Conservation (phyloP, 1,284 basidiomycete genomes). For the Chalciporus sp. region DNA sequence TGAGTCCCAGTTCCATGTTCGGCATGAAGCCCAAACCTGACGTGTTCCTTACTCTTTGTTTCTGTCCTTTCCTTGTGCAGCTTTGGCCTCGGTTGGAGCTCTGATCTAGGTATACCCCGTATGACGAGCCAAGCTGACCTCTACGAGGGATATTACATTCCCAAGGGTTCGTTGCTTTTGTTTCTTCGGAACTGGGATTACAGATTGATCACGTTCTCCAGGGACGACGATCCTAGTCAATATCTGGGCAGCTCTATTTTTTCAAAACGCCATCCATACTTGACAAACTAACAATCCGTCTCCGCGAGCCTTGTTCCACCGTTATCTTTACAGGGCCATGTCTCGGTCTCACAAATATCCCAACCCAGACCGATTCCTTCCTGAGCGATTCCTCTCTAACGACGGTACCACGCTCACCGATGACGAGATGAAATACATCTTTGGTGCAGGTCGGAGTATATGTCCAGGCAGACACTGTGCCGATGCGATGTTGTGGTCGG, state of each 20-base stretch:
- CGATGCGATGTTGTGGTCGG: constrained; percentile 12
- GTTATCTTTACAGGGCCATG: constrained; percentile 43
- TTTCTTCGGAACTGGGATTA: neutral
- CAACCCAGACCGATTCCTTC: constrained; percentile 45
- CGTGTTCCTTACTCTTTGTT: too few relatives aligned
- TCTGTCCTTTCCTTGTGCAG: neutral
- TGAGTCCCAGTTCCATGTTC: neutral
- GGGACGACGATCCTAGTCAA: constrained; percentile 3
- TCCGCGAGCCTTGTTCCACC: too few relatives aligned
- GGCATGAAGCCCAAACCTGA: too few relatives aligned
- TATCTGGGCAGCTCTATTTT: constrained; percentile 1
- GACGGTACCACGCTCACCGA: constrained; percentile 21
- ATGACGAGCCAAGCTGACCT: constrained; percentile 5
- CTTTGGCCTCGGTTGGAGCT: constrained; percentile 8
- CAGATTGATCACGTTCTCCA: neutral
- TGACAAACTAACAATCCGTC: neutral
- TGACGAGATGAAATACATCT: constrained; percentile 43
- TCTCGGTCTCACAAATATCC: constrained; percentile 47
- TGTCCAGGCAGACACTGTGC: constrained; percentile 7
- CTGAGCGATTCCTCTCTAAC: constrained; percentile 46
- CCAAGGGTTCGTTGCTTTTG: constrained; percentile 1
- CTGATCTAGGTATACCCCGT: constrained; percentile 2
- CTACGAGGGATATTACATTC: neutral
- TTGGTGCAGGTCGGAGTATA: constrained; percentile 47
- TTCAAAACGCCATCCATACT: neutral